These are phyloP conservation scores for Priceomyces haplophilus DNA, from an alignment of 805 yeast genomes.

Conservation along the genomic window DNA sequence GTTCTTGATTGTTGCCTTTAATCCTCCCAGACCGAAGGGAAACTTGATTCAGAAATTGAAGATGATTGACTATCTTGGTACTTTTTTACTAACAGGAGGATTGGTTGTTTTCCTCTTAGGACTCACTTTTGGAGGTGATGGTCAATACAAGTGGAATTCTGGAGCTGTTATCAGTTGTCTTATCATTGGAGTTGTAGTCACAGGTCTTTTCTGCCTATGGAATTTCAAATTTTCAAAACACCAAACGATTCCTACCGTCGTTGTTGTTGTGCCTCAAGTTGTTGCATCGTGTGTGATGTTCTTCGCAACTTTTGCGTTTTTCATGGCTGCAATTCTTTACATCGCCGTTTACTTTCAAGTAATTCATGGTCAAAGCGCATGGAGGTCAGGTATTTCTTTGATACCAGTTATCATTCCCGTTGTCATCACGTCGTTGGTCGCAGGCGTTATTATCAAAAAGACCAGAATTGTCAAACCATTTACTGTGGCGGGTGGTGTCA, in stretches of 20 bases:
- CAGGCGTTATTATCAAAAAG: slow-evolving; percentile 39
- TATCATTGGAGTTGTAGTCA: slow-evolving; percentile 40
- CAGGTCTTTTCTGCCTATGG: slow-evolving; percentile 36
- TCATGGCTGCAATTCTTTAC: slow-evolving; percentile 30
- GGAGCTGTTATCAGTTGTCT: slow-evolving; percentile 50
- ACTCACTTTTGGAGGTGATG: slow-evolving; percentile 49
- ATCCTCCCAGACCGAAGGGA: slow-evolving; percentile 45
- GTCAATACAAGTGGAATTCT: slow-evolving; percentile 48
- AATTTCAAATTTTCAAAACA: slow-evolving; percentile 38
- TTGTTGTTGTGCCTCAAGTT: slow-evolving; percentile 38
- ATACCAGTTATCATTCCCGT: slow-evolving; percentile 44
- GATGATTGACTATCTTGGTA: slow-evolving; percentile 45
- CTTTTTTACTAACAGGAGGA: slow-evolving; percentile 38
- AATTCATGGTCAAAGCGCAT: slow-evolving; percentile 37
- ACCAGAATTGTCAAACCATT: slow-evolving; percentile 42
- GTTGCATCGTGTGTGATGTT: slow-evolving; percentile 35
- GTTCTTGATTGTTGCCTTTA: slow-evolving; percentile 36
- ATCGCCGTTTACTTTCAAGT: slow-evolving; percentile 47
- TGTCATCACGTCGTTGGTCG: slow-evolving; percentile 31
- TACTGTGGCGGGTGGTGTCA: slow-evolving; percentile 30
- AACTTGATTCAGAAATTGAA: slow-evolving; percentile 32
- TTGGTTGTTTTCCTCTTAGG: slow-evolving; percentile 46
- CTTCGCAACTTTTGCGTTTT: slow-evolving; percentile 31
- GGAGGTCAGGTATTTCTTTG: slow-evolving; percentile 45
- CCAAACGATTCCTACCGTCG: slow-evolving; percentile 44